These are phyloP conservation scores for Blepharisma japonicum DNA, from an alignment of 73 alveolate species.

Conservation along the genomic window DNA sequence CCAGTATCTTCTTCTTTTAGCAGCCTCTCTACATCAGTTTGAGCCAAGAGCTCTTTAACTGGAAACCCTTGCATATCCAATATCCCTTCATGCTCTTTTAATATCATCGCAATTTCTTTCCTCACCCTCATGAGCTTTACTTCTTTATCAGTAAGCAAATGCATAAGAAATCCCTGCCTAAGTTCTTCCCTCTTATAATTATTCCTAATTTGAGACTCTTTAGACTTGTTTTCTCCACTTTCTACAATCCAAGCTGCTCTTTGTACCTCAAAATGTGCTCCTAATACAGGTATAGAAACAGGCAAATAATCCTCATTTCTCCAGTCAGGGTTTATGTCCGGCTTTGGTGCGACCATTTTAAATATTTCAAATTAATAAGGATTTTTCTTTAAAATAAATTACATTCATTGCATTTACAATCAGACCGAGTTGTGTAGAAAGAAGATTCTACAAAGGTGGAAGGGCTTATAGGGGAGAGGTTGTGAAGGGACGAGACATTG, in stretches of 20 bases:
- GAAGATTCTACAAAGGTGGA: neutral
- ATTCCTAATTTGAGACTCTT: neutral
- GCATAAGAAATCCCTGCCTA: constrained; percentile 18
- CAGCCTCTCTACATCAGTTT: neutral
- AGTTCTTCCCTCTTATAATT: neutral
- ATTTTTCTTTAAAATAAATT: constrained; percentile 46
- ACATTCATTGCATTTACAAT: neutral
- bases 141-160: constrained; percentile 15
- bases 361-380: too few relatives aligned
- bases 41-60: neutral
- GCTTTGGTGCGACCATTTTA: too few relatives aligned
- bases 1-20: neutral
- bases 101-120: neutral
- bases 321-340: too few relatives aligned
- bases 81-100: neutral
- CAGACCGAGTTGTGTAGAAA: neutral
- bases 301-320: too few relatives aligned
- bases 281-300: neutral
- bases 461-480: neutral
- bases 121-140: constrained; percentile 8
- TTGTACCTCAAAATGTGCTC: neutral
- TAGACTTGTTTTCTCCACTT: constrained; percentile 5
- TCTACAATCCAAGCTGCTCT: constrained; percentile 8
- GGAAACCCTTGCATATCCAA: constrained; percentile 25
- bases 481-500: neutral